Evolutionary conservation across 2,329 filamentous ascomycete genomes (phyloP).

Genomic region (Coniochaeta ligniaria): DNA sequence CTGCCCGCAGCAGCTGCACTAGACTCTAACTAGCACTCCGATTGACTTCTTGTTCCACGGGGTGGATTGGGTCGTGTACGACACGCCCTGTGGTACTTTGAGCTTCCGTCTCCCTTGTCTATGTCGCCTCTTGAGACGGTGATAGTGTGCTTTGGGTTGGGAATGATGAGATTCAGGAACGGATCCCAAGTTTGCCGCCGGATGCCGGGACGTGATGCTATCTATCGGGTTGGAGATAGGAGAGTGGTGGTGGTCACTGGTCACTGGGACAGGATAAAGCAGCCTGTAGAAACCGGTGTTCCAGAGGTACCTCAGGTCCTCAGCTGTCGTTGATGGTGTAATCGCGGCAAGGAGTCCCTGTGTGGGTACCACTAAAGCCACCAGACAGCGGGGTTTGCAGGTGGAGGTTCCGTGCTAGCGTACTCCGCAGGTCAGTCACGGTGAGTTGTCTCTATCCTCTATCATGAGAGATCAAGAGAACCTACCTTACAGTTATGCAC

Average conservation of each 20-base stretch:
- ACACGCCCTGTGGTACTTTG: not conserved
- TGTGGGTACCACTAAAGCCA: not conserved
- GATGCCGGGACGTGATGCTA: not conserved
- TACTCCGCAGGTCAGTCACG: too few relatives aligned
- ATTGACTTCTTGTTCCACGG: not conserved
- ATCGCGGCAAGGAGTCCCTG: not conserved
- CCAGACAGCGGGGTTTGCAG: not conserved
- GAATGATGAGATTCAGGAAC: not conserved
- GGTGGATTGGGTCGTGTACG: not conserved
- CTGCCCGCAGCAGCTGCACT: not conserved
- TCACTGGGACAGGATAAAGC: not conserved
- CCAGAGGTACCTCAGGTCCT: too few relatives aligned
- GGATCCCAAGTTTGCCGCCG: not conserved
- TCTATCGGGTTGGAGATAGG: not conserved
- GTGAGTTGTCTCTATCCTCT: too few relatives aligned
- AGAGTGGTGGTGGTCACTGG: not conserved
- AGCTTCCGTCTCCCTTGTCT: not conserved
- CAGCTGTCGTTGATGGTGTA: not conserved
- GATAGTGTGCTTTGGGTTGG: not conserved
- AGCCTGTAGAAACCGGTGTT: not conserved
- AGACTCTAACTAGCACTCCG: not conserved
- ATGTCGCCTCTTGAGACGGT: not conserved
- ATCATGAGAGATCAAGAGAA: too few relatives aligned
- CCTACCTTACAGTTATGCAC: too few relatives aligned
- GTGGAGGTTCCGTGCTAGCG: not conserved